Percentiles rank a stretch among this genome's conserved stretches.
These are phyloP conservation scores for Allium cepa DNA, from an alignment of 106 monocot species.

Conservation along the genomic window DNA sequence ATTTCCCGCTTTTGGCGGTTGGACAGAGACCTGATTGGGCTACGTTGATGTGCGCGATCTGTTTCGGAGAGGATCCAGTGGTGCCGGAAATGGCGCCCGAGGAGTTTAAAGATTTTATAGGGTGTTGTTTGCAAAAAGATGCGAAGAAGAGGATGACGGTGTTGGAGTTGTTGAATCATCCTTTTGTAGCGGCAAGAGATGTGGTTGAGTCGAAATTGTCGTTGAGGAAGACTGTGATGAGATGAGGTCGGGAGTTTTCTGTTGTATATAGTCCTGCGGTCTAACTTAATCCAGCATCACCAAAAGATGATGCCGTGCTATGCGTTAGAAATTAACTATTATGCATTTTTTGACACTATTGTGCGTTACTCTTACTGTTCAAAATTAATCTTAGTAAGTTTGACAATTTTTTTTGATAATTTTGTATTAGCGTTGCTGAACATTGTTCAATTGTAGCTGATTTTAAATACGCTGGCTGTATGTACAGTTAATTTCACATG, in stretches of 20 bases:
- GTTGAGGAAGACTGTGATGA: slow-evolving; percentile 16
- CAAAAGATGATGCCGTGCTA: too few species aligned
- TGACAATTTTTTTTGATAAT: too few species aligned
- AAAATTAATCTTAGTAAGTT: too few species aligned
- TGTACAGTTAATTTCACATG: too few species aligned
- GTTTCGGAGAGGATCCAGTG: slow-evolving; percentile 62
- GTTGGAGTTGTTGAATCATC: slow-evolving; percentile 59
- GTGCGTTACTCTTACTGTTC: too few species aligned
- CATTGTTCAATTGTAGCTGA: too few species aligned
- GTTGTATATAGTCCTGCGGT: too few species aligned
- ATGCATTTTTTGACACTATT: too few species aligned
- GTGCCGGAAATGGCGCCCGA: slow-evolving; percentile 35
- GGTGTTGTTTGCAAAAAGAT: slow-evolving; percentile 70
- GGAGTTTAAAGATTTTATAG: slow-evolving; percentile 53
- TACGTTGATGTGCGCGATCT: slow-evolving; percentile 89
- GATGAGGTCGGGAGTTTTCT: neutral
- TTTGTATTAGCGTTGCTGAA: too few species aligned
- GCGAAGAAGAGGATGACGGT: slow-evolving; percentile 58
- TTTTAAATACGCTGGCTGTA: too few species aligned
- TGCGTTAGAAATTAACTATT: too few species aligned
- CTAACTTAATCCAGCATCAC: too few species aligned
- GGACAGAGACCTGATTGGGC: slow-evolving; percentile 86
- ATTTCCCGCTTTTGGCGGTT: slow-evolving; percentile 57
- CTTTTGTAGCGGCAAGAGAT: slow-evolving; percentile 48
- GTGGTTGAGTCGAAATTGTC: slow-evolving; percentile 15